Conservation (phyloP, 2,329 filamentous ascomycete genomes). For the Xenosphaeropsis pyriputrescens region DNA sequence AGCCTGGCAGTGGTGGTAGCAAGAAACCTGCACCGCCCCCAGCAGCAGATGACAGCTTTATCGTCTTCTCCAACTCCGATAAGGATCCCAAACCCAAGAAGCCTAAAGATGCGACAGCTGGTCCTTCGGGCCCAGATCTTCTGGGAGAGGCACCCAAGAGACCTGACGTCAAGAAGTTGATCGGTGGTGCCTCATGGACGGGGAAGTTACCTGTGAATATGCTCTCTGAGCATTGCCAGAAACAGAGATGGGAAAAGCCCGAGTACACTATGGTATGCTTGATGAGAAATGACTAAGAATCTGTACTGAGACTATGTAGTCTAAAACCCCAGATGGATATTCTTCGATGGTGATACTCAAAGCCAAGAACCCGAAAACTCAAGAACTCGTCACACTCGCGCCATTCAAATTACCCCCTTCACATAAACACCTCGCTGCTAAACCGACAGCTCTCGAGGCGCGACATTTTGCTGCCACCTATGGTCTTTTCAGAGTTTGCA, state of each 20-base stretch:
- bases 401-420: slow-evolving; percentile 68
- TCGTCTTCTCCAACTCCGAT: slow-evolving; percentile 41
- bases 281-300: not conserved
- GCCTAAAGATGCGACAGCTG: slow-evolving; percentile 4
- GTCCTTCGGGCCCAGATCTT: slow-evolving; percentile 11
- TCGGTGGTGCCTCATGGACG: slow-evolving; percentile 92
- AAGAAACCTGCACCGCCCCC: slow-evolving; percentile 13
- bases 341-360: slow-evolving; percentile 72
- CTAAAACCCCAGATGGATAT: slow-evolving; percentile 58
- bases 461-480: slow-evolving; percentile 89
- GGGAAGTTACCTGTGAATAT: slow-evolving; percentile 92
- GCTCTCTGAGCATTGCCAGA: slow-evolving; percentile 87
- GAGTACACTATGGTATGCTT: slow-evolving; percentile 66
- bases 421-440: slow-evolving; percentile 61
- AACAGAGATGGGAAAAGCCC: slow-evolving; percentile 87
- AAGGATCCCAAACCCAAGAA: slow-evolving; percentile 26
- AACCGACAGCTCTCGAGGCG: slow-evolving; percentile 75
- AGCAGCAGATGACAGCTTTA: slow-evolving; percentile 33
- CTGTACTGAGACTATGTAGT: slow-evolving; percentile 19
- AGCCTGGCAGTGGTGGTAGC: slow-evolving; percentile 14
- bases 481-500: slow-evolving; percentile 79
- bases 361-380: slow-evolving; percentile 66
- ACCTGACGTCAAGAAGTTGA: slow-evolving; percentile 62
- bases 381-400: slow-evolving; percentile 58
- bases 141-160: slow-evolving; percentile 21